Evolutionary conservation across 1,139 yeast species (phyloP).

Genomic region (Taiozyma onychis): DNA sequence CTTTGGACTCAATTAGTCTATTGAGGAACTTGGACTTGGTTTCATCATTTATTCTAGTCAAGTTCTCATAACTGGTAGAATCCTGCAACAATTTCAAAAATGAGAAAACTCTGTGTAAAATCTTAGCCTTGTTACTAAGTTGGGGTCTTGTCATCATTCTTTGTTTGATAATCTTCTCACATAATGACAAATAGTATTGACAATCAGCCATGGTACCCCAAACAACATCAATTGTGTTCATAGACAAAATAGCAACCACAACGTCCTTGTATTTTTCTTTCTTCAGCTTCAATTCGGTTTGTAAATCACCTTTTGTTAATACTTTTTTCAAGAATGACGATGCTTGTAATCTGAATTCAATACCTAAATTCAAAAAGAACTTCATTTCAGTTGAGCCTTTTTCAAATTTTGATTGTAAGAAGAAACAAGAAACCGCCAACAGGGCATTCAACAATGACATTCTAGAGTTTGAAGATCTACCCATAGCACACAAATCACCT

Average conservation of each 20-base stretch:
- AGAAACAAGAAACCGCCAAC: conserved; percentile 78
- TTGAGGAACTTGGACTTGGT: conserved; percentile 11
- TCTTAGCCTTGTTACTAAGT: conserved; percentile 68
- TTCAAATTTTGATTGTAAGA: conserved; percentile 62
- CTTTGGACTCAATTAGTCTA: conserved; percentile 10
- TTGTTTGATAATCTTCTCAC: conserved; percentile 68
- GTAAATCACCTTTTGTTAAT: conserved; percentile 30
- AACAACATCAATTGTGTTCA: conserved; percentile 84
- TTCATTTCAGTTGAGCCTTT: conserved; percentile 47
- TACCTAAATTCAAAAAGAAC: conserved; percentile 66
- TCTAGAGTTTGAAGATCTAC: conserved; percentile 70
- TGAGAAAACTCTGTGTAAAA: conserved; percentile 73
- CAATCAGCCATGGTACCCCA: conserved; percentile 94
- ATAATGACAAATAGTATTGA: conserved; percentile 65
- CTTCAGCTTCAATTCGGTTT: conserved; percentile 18
- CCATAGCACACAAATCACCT: conserved; percentile 74
- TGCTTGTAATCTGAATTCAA: conserved; percentile 71
- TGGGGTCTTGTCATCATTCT: conserved; percentile 63
- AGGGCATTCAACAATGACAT: conserved; percentile 76
- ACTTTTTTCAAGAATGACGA: conserved; percentile 61
- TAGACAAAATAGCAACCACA: conserved; percentile 74
- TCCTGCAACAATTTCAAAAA: conserved; percentile 65
- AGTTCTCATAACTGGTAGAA: conserved; percentile 19
- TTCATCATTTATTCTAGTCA: conserved; percentile 13
- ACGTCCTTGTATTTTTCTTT: conserved; percentile 80